Evolutionary conservation across 495 filamentous ascomycete genomes (phyloP).

Genomic region (Venustampulla echinocandica): DNA sequence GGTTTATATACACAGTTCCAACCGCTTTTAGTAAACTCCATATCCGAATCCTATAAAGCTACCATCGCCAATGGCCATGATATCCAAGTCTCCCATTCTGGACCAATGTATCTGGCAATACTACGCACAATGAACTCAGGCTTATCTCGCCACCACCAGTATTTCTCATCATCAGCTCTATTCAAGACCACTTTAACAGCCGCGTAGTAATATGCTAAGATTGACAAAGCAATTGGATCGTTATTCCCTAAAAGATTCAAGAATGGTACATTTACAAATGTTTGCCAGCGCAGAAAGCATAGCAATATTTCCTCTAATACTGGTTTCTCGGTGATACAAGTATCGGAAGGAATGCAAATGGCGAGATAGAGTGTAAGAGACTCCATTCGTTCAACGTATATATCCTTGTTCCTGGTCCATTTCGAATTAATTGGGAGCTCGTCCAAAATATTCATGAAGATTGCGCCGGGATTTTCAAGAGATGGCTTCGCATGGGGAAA

Average conservation of each 20-base stretch:
- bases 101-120: neutral
- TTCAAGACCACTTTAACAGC: neutral
- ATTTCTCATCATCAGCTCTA: slow-evolving; percentile 1
- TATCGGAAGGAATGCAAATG: neutral
- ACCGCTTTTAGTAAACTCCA: too few relatives aligned
- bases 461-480: neutral
- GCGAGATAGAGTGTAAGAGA: slow-evolving; percentile 1
- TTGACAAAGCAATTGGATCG: slow-evolving; percentile 7
- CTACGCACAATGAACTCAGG: slow-evolving; percentile 4
- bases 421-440: neutral
- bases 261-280: slow-evolving; percentile 3
- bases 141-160: slow-evolving; percentile 12
- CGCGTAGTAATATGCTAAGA: slow-evolving; percentile 11
- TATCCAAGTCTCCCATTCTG: neutral
- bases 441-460: slow-evolving; percentile 3
- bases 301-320: slow-evolving; percentile 3
- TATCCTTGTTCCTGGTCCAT: neutral
- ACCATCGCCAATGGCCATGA: slow-evolving; percentile 2
- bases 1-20: too few relatives aligned
- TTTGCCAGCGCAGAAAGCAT: slow-evolving; percentile 7
- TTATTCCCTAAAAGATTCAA: slow-evolving; percentile 1
- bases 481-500: neutral
- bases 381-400: slow-evolving; percentile 8
- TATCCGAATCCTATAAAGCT: too few relatives aligned
- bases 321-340: neutral